phyloP scores from a whole-genome alignment of 768 basidiomycete species.

The Bullera alba region DNA sequence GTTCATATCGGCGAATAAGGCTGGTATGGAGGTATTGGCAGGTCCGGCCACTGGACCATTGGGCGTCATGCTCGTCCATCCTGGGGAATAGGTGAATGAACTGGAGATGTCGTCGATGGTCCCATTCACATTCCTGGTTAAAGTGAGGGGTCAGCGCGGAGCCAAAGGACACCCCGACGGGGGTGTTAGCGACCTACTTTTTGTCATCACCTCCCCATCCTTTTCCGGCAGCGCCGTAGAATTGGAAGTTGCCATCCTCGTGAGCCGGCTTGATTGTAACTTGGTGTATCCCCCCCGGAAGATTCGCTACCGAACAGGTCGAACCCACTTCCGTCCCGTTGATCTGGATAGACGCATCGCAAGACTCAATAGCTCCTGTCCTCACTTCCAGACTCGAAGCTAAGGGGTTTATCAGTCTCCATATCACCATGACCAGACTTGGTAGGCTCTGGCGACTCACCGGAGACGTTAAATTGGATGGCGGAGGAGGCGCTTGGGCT shows the following conservation, averaged over 20 bases:
- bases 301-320: neutral
- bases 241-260: neutral
- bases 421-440: neutral
- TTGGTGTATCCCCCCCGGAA: neutral
- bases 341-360: neutral
- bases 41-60: neutral
- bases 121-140: neutral
- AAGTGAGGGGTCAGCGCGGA: no score
- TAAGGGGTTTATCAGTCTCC: no score
- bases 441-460: constrained; percentile 12
- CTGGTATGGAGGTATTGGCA: constrained; percentile 1
- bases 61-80: constrained; percentile 15
- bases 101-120: neutral
- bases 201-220: neutral
- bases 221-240: neutral
- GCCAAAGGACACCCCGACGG: no score
- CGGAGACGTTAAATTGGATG: constrained; percentile 26
- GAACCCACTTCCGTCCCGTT: neutral
- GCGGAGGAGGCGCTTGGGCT: neutral
- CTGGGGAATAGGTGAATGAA: neutral
- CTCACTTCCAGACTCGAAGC: neutral
- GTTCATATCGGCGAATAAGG: neutral
- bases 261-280: neutral
- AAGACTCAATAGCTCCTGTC: neutral
- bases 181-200: no score